Percentiles rank a stretch among this genome's conserved stretches.
phyloP scores from a whole-genome alignment of 2,329 filamentous ascomycete species.

The Plenodomus tracheiphilus region DNA sequence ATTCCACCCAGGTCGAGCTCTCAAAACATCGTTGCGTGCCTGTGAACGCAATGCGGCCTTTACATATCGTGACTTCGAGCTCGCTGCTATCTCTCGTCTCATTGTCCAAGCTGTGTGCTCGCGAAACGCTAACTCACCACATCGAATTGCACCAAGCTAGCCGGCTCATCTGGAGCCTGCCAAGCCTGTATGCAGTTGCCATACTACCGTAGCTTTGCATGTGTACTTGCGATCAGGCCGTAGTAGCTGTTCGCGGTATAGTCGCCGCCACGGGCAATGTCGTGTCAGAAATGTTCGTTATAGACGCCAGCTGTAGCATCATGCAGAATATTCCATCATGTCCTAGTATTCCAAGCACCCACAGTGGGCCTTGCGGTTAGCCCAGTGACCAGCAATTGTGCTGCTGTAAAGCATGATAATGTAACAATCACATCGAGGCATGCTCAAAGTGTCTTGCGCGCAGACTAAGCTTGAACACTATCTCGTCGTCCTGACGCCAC shows the following conservation, averaged over 20 bases:
- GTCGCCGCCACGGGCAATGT: slow-evolving; percentile 1
- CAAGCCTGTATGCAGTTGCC: no score
- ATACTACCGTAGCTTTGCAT: no score
- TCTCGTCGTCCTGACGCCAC: slow-evolving; percentile 15
- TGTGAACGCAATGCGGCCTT: no score
- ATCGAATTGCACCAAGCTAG: background rate
- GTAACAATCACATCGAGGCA: slow-evolving; percentile 10
- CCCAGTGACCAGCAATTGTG: slow-evolving; percentile 9
- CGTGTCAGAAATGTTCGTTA: slow-evolving; percentile 12
- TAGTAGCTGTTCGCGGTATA: slow-evolving; percentile 2
- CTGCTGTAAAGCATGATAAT: slow-evolving; percentile 4
- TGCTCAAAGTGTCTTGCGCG: slow-evolving; percentile 3
- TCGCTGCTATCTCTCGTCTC: background rate
- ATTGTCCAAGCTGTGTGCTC: background rate
- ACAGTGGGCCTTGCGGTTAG: slow-evolving; percentile 32
- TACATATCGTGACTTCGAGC: no score
- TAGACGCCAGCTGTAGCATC: slow-evolving; percentile 30
- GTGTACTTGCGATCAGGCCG: background rate
- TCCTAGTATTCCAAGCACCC: slow-evolving; percentile 34
- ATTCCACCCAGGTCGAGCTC: no score
- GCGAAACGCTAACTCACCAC: background rate
- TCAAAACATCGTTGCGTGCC: no score
- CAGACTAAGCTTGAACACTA: slow-evolving; percentile 7
- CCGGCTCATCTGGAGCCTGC: background rate
- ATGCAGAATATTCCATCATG: slow-evolving; percentile 29